Base-by-base conservation (phyloP, 2,329 filamentous ascomycete species). In the Epichloe bromicola region DNA sequence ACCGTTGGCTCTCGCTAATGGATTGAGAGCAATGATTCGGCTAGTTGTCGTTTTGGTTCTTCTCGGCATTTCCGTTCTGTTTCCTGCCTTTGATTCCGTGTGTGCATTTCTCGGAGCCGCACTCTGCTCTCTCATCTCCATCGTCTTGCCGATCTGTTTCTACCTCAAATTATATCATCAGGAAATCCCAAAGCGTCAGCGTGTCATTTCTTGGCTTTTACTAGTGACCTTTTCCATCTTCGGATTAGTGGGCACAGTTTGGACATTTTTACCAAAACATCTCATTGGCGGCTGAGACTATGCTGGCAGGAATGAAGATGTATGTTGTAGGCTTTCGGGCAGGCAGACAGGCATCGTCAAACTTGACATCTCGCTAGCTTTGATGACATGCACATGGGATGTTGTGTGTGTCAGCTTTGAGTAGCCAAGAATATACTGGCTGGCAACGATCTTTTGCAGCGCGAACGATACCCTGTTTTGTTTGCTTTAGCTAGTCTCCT, bases 71-170 rank as follows among this genome's bases (percentile, higher is more conserved):
- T 82, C 90, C 6, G 73, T 81, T 46, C 54, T 74, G 2, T 79
- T 81, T 61, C 89, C 90, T 0, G 79, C 81, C 0, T 95, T 95
- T 61, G 89, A 95, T 64, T 83, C 83, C 49, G 90, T 95, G 62
- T 95, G 95, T 83, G 86, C 86, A 4, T 83, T 95, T 55, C 82
- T 97, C 70, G 91, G 93, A 12, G 88, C 86, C 39, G 85, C 89
- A 3, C 76, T 95, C 15, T 96, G 91, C 69, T 95, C 95, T 60
- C 88, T 87, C 17, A 94, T 97, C 57, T 97, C 91, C 68, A 83
- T 97, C 57, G 89, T 95, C 17, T 66, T 98, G 48, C 93, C 91
- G 0, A 72, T 95, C 34, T 78, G 83, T 4, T 97, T 98, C 63
- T 89, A 97, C 62, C 70, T 97, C 51, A 95, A 90, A 69, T 80